These are phyloP conservation scores for Bolboschoenus planiculmis DNA, from an alignment of 176 grass and related monocot genomes.

Conservation along the genomic window DNA sequence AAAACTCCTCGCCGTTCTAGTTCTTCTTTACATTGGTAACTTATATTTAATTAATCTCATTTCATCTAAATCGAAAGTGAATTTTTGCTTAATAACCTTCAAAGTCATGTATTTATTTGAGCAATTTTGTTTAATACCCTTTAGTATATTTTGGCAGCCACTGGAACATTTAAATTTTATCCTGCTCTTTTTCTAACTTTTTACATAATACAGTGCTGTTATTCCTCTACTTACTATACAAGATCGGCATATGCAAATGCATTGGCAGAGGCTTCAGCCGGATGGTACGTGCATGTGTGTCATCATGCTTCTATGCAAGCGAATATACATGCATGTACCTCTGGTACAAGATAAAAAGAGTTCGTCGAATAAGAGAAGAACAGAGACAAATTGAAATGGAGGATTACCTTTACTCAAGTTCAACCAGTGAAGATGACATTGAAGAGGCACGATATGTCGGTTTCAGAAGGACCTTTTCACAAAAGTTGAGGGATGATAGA, in stretches of 20 bases:
- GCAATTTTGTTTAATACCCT: neutral
- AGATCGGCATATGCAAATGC: constrained; percentile 40
- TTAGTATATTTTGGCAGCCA: neutral
- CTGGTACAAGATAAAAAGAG: constrained; percentile 33
- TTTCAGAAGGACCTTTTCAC: constrained; percentile 20
- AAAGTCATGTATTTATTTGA: neutral
- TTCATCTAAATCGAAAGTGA: neutral
- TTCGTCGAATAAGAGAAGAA: neutral
- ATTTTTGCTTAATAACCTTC: neutral
- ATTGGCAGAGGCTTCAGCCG: constrained; percentile 20
- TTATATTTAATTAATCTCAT: neutral
- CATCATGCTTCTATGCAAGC: constrained; percentile 29
- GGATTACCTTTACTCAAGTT: constrained; percentile 21
- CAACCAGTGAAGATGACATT: constrained; percentile 15
- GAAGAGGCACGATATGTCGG: neutral
- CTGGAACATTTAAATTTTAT: neutral
- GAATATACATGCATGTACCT: constrained; percentile 17
- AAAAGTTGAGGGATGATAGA: constrained; percentile 19
- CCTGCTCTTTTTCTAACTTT: neutral
- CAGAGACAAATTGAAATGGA: constrained; percentile 4
- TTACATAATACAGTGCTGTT: constrained; percentile 34
- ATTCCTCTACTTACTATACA: constrained; percentile 47
- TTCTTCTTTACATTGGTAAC: constrained; percentile 47
- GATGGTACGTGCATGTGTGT: constrained; percentile 31
- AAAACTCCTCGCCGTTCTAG: constrained; percentile 33